A percentile compares a stretch with the other conserved stretches of the same genome.
These are phyloP conservation scores for Penicillium herquei DNA, from an alignment of 495 filamentous ascomycete genomes.

Conservation along the genomic window DNA sequence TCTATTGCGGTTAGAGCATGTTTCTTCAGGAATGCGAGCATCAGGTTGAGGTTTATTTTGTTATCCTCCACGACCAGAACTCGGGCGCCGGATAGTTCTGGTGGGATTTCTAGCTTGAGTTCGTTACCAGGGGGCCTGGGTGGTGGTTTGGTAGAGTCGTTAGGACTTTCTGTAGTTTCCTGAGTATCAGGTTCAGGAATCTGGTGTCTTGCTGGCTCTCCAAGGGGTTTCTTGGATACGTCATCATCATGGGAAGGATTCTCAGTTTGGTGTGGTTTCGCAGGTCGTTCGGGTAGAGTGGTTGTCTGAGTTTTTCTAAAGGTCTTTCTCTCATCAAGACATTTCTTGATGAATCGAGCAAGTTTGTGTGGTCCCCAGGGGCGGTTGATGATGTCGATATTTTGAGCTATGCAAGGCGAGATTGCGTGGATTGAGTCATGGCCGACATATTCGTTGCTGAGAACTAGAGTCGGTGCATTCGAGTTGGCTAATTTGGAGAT, in stretches of 20 bases:
- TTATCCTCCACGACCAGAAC: slow-evolving; percentile 73
- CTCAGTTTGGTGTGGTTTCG: neutral
- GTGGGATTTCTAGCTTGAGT: neutral
- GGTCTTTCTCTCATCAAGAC: slow-evolving; percentile 13
- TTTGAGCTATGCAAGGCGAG: slow-evolving; percentile 19
- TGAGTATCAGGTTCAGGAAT: neutral
- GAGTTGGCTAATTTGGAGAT: neutral
- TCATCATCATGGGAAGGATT: neutral
- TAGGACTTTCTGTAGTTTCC: neutral
- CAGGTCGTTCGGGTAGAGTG: neutral
- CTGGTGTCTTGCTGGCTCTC: neutral
- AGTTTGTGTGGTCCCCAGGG: slow-evolving; percentile 63
- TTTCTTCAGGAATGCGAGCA: slow-evolving; percentile 57
- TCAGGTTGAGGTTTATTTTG: slow-evolving; percentile 64
- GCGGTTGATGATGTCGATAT: slow-evolving; percentile 42
- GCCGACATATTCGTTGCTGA: slow-evolving; percentile 31
- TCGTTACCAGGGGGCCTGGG: too few species aligned
- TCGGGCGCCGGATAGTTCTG: slow-evolving; percentile 5
- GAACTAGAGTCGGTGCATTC: slow-evolving; percentile 23
- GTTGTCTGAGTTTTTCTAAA: neutral
- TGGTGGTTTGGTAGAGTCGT: neutral
- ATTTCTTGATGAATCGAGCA: slow-evolving; percentile 47
- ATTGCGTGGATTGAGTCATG: slow-evolving; percentile 14
- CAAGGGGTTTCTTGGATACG: neutral
- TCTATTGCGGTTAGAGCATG: slow-evolving; percentile 33